Evolutionary conservation across 345 rosid species (phyloP), one percentile per base, ranked within the genome.

Genomic region (Jatropha curcas): DNA sequence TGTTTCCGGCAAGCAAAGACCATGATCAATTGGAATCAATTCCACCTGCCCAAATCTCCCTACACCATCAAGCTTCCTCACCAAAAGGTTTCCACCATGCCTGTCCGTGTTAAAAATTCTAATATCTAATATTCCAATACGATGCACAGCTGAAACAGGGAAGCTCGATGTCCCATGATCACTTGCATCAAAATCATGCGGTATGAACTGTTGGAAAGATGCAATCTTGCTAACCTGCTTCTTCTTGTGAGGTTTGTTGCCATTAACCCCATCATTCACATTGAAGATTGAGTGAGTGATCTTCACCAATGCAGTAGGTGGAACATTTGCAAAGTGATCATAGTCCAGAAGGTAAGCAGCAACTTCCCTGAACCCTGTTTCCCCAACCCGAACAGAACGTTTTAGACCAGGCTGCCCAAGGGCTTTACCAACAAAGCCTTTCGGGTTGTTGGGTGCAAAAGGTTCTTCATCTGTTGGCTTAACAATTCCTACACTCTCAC

Each of bases 391-490:
- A n/a, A 96, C 99, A 0, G 99, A 96, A 28, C 93, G 90, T 79
- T 96, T 96, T 64, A 96, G 80, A 16, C 99, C 99, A 0, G 97
- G 98, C 56, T 91, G 97, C 56, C 99, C 99, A 31, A 96, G 92
- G 5, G 99, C 93, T 80, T 96, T 96, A 55, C 99, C 99, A 17
- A 93, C 89, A 83, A 96, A 96, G 60, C 98, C 99, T 79, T 96
- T 96, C 0, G 98, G 99, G 65, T 96, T 96, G 82, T 96, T 96
- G 10, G 98, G 99, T 22, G 99, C 99, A 84, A 93, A 96, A 11
- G 99, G 99, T 72, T 96, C 99, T 82, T 96, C 99, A 73, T 96
- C 99, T 0, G 99, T 93, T 9, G 99, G 99, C 80, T 96, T 96
- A 60, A 93, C 97, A 71, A 96, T 96, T 0, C 97, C 99, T 67